Conservation (phyloP, 192 early-diverging fungal genomes). For the Backusella luteola region DNA sequence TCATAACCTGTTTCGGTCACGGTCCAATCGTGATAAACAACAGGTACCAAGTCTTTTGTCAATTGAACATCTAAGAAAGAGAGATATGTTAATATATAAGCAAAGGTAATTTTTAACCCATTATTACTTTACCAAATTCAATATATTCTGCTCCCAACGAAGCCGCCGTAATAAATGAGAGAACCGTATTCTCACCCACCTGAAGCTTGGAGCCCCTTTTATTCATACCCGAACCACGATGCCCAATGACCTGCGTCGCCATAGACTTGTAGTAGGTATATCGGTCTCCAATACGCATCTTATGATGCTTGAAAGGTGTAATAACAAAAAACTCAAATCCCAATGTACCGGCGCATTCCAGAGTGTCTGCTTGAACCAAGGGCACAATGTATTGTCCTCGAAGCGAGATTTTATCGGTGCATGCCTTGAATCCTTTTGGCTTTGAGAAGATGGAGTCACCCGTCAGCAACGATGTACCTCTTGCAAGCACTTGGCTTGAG, state of each 20-base stretch:
- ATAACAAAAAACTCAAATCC: conserved; percentile 60
- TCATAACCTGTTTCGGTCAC: conserved; percentile 72
- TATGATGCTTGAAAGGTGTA: conserved; percentile 59
- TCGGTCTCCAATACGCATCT: conserved; percentile 50
- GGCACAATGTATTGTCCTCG: conserved; percentile 59
- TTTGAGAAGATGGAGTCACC: conserved; percentile 43
- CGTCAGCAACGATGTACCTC: conserved; percentile 54
- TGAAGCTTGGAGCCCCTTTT: conserved; percentile 62
- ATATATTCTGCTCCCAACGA: conserved; percentile 81
- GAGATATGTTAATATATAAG: no score
- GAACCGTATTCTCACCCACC: conserved; percentile 87
- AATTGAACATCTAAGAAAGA: conserved; percentile 77
- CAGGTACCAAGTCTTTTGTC: conserved; percentile 81
- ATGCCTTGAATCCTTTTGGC: conserved; percentile 20
- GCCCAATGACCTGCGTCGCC: conserved; percentile 71
- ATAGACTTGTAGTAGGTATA: conserved; percentile 59
- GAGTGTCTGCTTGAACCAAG: conserved; percentile 43
- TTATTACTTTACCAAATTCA: conserved; percentile 70
- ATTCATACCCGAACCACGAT: conserved; percentile 91
- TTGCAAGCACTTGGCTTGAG: conserved; percentile 45
- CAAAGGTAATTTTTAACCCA: no score
- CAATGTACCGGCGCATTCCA: conserved; percentile 57
- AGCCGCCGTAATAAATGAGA: conserved; percentile 80
- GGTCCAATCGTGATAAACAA: conserved; percentile 94
- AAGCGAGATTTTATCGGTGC: conserved; percentile 39